Evolutionary conservation across 164 flowering plant species (phyloP).

Genomic region (Hamamelis virginiana): DNA sequence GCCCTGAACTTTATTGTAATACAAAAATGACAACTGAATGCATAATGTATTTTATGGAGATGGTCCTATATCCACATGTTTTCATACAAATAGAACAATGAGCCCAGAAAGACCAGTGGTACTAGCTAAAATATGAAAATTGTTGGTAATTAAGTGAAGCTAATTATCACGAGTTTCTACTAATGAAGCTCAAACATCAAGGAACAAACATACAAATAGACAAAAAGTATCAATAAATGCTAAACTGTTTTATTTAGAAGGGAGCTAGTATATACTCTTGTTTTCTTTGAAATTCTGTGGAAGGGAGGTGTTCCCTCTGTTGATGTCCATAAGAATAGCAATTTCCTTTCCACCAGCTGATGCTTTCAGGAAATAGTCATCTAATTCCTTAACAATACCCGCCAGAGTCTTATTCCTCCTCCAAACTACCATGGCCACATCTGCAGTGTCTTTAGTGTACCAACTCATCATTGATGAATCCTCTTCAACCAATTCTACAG

Average conservation of each 20-base stretch:
- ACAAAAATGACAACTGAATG: no score
- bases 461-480: conserved; percentile 55
- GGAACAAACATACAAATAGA: neutral
- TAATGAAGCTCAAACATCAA: no score
- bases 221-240: neutral
- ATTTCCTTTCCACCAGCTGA: conserved; percentile 60
- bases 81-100: no score
- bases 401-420: conserved; percentile 56
- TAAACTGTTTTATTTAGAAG: neutral
- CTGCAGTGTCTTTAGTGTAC: conserved; percentile 44
- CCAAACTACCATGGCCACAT: conserved; percentile 47
- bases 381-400: conserved; percentile 64
- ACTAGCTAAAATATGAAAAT: no score
- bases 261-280: conserved; percentile 43
- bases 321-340: conserved; percentile 64
- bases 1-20: no score
- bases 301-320: conserved; percentile 27
- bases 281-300: conserved; percentile 37
- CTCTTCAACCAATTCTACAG: conserved; percentile 47
- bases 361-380: conserved; percentile 81
- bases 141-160: no score
- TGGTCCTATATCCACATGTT: no score
- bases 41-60: no score
- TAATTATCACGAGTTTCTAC: no score
- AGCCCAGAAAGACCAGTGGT: no score